These are phyloP conservation scores for Amylostereum areolatum DNA, from an alignment of 1,284 basidiomycete genomes.

Conservation along the genomic window DNA sequence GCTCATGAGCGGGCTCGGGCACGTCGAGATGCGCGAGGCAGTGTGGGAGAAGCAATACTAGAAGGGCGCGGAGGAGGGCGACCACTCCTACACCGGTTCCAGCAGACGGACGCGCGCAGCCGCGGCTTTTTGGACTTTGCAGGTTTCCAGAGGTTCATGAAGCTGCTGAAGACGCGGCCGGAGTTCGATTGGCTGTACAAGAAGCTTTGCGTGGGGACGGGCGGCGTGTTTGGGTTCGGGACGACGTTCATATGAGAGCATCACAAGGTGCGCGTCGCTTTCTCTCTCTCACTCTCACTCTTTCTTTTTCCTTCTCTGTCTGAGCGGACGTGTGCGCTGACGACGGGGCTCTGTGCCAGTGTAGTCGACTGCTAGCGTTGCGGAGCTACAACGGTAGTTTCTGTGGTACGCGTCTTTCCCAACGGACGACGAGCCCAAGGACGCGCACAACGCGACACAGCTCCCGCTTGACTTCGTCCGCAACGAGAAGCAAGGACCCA, in stretches of 20 bases:
- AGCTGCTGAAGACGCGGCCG: slow-evolving; percentile 74
- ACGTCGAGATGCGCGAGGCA: slow-evolving; percentile 58
- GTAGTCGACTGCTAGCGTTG: no score
- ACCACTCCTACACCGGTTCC: slow-evolving; percentile 65
- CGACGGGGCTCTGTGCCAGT: no score
- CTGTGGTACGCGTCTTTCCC: slow-evolving; percentile 40
- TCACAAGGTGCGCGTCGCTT: slow-evolving; percentile 52
- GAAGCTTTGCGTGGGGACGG: slow-evolving; percentile 35
- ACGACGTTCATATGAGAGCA: slow-evolving; percentile 58
- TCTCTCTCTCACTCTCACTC: slow-evolving; percentile 1
- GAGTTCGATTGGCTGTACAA: slow-evolving; percentile 73
- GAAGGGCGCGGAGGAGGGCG: slow-evolving; percentile 66
- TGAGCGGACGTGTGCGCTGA: no score
- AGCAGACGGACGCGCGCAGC: slow-evolving; percentile 66
- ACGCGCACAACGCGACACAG: slow-evolving; percentile 17
- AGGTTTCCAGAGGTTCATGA: slow-evolving; percentile 84
- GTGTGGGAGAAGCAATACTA: slow-evolving; percentile 84
- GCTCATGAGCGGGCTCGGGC: slow-evolving; percentile 64
- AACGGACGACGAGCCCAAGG: slow-evolving; percentile 18
- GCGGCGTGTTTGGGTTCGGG: slow-evolving; percentile 49
- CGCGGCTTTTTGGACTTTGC: slow-evolving; percentile 74
- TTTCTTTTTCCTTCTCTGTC: no score
- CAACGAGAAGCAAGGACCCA: no score
- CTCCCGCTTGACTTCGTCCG: no score
- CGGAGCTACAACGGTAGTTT: slow-evolving; percentile 51